phyloP scores from a whole-genome alignment of 495 filamentous ascomycete species.

The Mytilinidion resinicola region DNA sequence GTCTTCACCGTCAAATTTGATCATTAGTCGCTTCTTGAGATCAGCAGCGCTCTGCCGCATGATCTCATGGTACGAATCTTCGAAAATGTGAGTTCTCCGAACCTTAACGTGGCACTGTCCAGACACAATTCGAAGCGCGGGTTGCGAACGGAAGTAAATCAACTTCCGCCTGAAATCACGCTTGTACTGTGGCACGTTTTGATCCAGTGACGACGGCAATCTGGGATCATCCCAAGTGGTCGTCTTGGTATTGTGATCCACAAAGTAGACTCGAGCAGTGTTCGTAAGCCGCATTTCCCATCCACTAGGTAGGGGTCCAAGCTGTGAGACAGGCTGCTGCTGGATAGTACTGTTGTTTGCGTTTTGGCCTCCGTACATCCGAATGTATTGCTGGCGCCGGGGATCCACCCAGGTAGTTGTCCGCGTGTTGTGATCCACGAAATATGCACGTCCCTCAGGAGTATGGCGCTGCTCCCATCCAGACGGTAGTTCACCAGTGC shows the following conservation, averaged over 20 bases:
- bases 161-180: conserved; percentile 95
- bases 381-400: conserved; percentile 92
- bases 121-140: conserved; percentile 87
- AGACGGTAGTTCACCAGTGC: conserved; percentile 89
- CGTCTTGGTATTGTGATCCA: conserved; percentile 99
- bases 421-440: conserved; percentile 98
- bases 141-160: conserved; percentile 98
- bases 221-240: conserved; percentile 99
- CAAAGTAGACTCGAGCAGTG: conserved; percentile 95
- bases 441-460: conserved; percentile 89
- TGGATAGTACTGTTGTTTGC: conserved; percentile 82
- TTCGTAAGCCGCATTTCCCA: conserved; percentile 99
- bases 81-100: conserved; percentile 91
- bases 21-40: conserved; percentile 97
- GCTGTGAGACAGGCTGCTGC: conserved; percentile 94
- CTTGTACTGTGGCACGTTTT: conserved; percentile 99
- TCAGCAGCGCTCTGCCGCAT: conserved; percentile 95
- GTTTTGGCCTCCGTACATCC: conserved; percentile 85
- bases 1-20: conserved; percentile 98
- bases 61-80: conserved; percentile 97
- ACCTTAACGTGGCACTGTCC: conserved; percentile 99
- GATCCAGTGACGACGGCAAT: conserved; percentile 89
- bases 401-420: conserved; percentile 99
- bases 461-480: conserved; percentile 96
- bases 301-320: conserved; percentile 92